phyloP scores from a whole-genome alignment of 495 filamentous ascomycete species.

The Neurospora tetraspora region DNA sequence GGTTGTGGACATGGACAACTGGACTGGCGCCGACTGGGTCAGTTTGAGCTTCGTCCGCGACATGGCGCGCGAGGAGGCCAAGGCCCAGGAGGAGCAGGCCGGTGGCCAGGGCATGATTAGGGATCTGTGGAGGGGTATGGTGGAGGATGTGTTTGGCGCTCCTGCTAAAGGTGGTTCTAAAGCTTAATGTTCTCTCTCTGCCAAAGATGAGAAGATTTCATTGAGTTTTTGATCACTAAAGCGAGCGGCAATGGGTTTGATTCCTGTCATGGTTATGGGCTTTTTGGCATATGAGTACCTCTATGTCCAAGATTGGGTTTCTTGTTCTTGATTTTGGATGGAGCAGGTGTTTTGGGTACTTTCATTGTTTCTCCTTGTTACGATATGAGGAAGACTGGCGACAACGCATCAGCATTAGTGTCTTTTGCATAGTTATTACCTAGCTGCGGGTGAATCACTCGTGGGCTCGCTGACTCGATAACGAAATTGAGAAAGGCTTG shows the following conservation, averaged over 20 bases:
- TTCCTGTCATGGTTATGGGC: background rate
- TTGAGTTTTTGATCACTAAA: background rate
- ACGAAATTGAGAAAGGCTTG: background rate
- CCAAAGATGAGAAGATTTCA: background rate
- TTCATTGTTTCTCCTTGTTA: background rate
- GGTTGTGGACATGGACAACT: conserved; percentile 13
- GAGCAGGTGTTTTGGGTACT: background rate
- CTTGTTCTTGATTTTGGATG: background rate
- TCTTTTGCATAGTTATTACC: background rate
- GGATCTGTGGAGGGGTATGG: conserved; percentile 36
- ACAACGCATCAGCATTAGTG: background rate
- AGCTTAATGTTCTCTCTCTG: background rate
- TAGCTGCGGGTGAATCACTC: background rate
- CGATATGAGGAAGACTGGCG: background rate
- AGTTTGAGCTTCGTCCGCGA: conserved; percentile 36
- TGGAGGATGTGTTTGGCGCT: conserved; percentile 33
- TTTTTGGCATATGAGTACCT: background rate
- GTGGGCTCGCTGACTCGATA: background rate
- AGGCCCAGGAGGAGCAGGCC: conserved; percentile 9
- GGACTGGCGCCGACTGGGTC: conserved; percentile 38
- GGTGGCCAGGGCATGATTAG: conserved; percentile 29
- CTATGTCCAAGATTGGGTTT: background rate
- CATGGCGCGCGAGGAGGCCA: conserved; percentile 7
- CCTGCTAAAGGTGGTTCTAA: background rate
- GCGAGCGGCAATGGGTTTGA: background rate